phyloP scores from a whole-genome alignment of 169 alveolate genomes.

The Cryptosporidium sp. region DNA sequence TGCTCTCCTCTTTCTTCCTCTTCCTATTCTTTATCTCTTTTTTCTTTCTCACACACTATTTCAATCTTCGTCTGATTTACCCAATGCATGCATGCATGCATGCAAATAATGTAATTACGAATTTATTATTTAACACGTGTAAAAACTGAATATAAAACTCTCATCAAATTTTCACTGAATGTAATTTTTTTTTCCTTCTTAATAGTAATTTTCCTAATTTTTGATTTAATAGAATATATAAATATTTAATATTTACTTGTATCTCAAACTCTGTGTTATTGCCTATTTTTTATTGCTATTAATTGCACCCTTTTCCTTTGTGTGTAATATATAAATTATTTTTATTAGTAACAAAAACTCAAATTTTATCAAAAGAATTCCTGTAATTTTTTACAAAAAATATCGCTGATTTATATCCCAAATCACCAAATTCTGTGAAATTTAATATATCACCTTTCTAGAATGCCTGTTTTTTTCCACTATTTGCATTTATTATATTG shows the following conservation, averaged over 20 bases:
- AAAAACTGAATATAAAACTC: neutral
- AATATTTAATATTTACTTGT: no score
- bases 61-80: slow-evolving; percentile 25
- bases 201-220: neutral
- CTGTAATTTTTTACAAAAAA: no score
- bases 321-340: neutral
- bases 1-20: slow-evolving; percentile 6
- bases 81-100: slow-evolving; percentile 51
- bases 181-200: neutral
- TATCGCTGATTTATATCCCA: no score
- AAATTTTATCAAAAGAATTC: neutral
- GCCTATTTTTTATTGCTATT: neutral
- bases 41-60: slow-evolving; percentile 10
- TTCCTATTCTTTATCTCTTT: neutral
- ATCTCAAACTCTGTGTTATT: neutral
- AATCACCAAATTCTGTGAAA: no score
- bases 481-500: no score
- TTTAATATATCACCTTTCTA: neutral
- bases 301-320: neutral
- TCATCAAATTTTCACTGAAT: neutral
- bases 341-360: neutral
- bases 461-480: neutral
- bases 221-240: no score
- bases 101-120: slow-evolving; percentile 19
- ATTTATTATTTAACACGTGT: slow-evolving; percentile 17